Evolutionary conservation across 2,329 filamentous ascomycete genomes (phyloP).

Genomic region (Talaromyces rugulosus): DNA sequence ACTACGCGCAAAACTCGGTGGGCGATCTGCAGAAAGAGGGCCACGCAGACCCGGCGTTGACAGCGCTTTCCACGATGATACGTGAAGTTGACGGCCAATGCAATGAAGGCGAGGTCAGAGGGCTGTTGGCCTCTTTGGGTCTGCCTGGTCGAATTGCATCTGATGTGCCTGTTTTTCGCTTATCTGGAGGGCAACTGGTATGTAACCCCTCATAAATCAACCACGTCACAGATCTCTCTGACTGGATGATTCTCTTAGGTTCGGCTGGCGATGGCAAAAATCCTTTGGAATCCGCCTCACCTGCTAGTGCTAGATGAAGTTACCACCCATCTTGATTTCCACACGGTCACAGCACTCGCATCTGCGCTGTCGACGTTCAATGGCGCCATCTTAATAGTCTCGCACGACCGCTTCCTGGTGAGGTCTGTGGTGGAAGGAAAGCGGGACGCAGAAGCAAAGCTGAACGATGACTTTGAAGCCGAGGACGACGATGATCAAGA

Average conservation of each 20-base stretch:
- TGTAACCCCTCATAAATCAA: slow-evolving; percentile 42
- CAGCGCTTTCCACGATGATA: slow-evolving; percentile 72
- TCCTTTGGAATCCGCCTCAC: slow-evolving; percentile 67
- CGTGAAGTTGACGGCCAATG: slow-evolving; percentile 50
- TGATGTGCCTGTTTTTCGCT: slow-evolving; percentile 65
- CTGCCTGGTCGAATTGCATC: slow-evolving; percentile 66
- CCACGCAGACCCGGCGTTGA: slow-evolving; percentile 96
- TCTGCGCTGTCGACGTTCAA: slow-evolving; percentile 64
- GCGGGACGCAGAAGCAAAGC: slow-evolving; percentile 33
- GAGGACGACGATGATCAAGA: slow-evolving; percentile 40
- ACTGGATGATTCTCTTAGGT: slow-evolving; percentile 32
- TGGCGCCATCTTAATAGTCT: slow-evolving; percentile 72
- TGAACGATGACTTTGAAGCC: slow-evolving; percentile 44
- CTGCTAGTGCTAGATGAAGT: slow-evolving; percentile 75
- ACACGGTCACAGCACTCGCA: slow-evolving; percentile 70
- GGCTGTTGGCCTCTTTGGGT: slow-evolving; percentile 64
- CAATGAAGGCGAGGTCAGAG: slow-evolving; percentile 64
- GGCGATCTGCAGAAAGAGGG: slow-evolving; percentile 99
- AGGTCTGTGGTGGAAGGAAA: slow-evolving; percentile 66
- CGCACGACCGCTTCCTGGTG: slow-evolving; percentile 79
- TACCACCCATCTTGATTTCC: slow-evolving; percentile 79
- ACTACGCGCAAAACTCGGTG: slow-evolving; percentile 98
- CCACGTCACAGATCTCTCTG: neutral
- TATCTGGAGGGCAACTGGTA: slow-evolving; percentile 72
- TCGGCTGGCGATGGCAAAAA: slow-evolving; percentile 60